Conservation (phyloP, 192 early-diverging fungal species). For the Coemansia sp. region DNA sequence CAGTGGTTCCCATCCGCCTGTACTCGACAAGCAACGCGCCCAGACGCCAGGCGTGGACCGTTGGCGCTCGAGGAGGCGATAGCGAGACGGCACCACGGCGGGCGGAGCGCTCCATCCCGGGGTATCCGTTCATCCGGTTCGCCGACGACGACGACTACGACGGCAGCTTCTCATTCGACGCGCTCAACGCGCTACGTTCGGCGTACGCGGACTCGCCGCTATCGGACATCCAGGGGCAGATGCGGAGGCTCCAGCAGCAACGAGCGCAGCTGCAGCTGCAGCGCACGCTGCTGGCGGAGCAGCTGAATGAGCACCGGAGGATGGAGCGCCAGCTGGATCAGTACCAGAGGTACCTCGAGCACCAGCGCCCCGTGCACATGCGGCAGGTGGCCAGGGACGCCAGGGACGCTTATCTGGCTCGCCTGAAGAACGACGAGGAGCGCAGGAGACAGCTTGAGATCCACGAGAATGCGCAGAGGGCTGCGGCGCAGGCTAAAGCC, state of each 20-base stretch:
- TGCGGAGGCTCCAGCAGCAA: slow-evolving; percentile 35
- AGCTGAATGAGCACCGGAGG: slow-evolving; percentile 24
- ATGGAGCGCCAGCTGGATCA: slow-evolving; percentile 27
- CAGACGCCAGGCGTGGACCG: not conserved
- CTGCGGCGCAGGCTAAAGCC: slow-evolving; percentile 7
- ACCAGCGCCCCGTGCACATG: slow-evolving; percentile 23
- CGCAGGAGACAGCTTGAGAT: slow-evolving; percentile 12
- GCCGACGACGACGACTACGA: slow-evolving; percentile 42
- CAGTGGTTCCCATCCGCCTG: slow-evolving; percentile 32
- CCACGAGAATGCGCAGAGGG: not conserved
- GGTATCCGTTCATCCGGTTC: slow-evolving; percentile 46
- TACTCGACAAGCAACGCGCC: slow-evolving; percentile 42
- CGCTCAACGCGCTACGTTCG: slow-evolving; percentile 45
- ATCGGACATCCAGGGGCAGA: slow-evolving; percentile 25
- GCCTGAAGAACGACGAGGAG: slow-evolving; percentile 23
- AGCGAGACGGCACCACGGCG: not conserved
- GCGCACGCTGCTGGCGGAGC: slow-evolving; percentile 25
- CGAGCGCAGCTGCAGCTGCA: slow-evolving; percentile 35
- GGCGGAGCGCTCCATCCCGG: slow-evolving; percentile 29
- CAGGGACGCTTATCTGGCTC: slow-evolving; percentile 16
- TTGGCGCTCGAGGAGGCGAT: slow-evolving; percentile 7
- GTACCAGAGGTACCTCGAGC: slow-evolving; percentile 30
- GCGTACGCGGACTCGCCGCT: slow-evolving; percentile 37
- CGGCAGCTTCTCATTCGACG: slow-evolving; percentile 51
- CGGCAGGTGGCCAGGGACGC: slow-evolving; percentile 25